Evolutionary conservation across 257 asterid genomes (phyloP), one percentile per base, ranked within the genome.

Genomic region (Rehmannia glutinosa): DNA sequence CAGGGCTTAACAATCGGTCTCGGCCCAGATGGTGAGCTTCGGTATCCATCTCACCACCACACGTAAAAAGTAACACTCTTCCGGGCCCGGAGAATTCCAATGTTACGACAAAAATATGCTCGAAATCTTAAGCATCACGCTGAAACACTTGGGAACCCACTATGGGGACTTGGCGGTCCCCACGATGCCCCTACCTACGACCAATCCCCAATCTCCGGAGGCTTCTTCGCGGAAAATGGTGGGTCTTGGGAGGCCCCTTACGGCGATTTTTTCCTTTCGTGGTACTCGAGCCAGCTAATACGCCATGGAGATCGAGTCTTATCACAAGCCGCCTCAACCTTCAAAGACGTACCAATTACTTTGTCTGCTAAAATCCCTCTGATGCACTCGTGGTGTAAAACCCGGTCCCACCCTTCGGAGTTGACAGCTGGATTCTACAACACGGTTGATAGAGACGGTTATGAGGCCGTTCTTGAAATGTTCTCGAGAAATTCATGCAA

Each of bases 141-240:
- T 0, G 90, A 87, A 30, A 25, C 60, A 21, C 49, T 1, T 0
- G 88, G 93, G 53, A 81, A 83, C 45, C 93, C 97, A 43, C 81
- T 87, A 1, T 92, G 96, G 95, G 98, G 98, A 5, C 83, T 83
- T 2, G 82, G 88, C 6, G 97, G 97, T 13, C 98, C 98, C 32
- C 97, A 92, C 35, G 84, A 90, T 20, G 75, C 96, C 42, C 84
- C 95, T 0, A 38, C 68, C 59, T 78, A 80, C 3, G 46, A 76
- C 52, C 87, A 78, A 54, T 38, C 66, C 21, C 93, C 96, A 1
- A 8, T 78, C 23, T 55, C 86, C 1, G 69, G 69, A 11, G 84
- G 81, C 70, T 92, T 92, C 82, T 87, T 92, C 56, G 72, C 69
- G 11, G 96, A 86, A 68, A 74, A 81, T 4, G 84, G 84, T 10